Conservation (phyloP, 306 rosid genomes). For the Inga leiocalycina region DNA sequence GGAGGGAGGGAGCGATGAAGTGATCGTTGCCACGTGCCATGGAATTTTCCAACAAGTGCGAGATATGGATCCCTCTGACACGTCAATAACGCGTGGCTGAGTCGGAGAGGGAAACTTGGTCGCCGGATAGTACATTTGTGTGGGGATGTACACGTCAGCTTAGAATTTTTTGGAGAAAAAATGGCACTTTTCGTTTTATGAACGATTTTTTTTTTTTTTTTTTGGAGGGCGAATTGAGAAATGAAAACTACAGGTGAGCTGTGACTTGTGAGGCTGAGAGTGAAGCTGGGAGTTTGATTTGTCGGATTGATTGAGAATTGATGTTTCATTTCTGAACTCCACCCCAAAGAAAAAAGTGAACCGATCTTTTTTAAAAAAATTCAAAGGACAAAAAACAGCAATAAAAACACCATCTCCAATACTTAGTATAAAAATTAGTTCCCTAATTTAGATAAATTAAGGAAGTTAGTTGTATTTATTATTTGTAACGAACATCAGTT, state of each 20-base stretch:
- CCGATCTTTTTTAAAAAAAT: too few relatives aligned
- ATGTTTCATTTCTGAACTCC: neutral
- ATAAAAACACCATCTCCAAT: too few relatives aligned
- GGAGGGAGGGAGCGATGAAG: neutral
- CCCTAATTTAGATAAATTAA: too few relatives aligned
- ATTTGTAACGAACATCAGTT: too few relatives aligned
- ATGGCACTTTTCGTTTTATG: neutral
- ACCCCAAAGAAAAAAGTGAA: neutral
- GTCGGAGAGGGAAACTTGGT: neutral
- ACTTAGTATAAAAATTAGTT: too few relatives aligned
- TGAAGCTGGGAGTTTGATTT: neutral
- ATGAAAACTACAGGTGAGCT: neutral
- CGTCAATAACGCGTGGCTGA: slow-evolving; percentile 37
- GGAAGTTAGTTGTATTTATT: too few relatives aligned
- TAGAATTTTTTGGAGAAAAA: neutral
- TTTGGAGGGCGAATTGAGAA: neutral
- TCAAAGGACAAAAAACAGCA: too few relatives aligned
- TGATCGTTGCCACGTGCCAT: slow-evolving; percentile 29
- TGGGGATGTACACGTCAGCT: slow-evolving; percentile 21
- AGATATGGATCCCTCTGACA: slow-evolving; percentile 27
- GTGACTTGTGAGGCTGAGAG: neutral
- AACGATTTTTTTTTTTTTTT: neutral
- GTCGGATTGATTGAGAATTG: neutral
- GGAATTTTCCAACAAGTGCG: slow-evolving; percentile 15
- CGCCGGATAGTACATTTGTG: too few relatives aligned